phyloP scores from a whole-genome alignment of 306 rosid genomes.

The Pterocarpus macrocarpus region DNA sequence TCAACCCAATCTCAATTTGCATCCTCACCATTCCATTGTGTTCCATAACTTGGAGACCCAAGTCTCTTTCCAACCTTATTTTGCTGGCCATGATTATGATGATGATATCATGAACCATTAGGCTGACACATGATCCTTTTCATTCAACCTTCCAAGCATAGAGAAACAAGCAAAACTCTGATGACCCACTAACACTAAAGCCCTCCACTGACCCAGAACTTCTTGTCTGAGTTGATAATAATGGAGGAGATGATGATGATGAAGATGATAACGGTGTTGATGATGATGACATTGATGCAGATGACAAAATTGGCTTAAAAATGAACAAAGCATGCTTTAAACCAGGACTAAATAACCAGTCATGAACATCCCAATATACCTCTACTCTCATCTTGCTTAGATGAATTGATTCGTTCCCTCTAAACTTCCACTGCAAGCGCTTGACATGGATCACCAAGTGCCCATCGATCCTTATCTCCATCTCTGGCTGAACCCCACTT shows the following conservation, averaged over 20 bases:
- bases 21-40: slow-evolving; percentile 54
- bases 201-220: slow-evolving; percentile 70
- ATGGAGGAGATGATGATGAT: slow-evolving; percentile 58
- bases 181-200: slow-evolving; percentile 66
- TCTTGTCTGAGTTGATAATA: slow-evolving; percentile 55
- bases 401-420: slow-evolving; percentile 87
- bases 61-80: slow-evolving; percentile 56
- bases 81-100: slow-evolving; percentile 39
- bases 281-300: slow-evolving; percentile 51
- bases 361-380: slow-evolving; percentile 94
- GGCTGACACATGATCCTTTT: slow-evolving; percentile 19
- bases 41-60: slow-evolving; percentile 46
- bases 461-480: slow-evolving; percentile 91
- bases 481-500: slow-evolving; percentile 77
- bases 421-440: slow-evolving; percentile 89
- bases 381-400: slow-evolving; percentile 77
- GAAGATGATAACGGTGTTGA: slow-evolving; percentile 52
- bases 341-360: slow-evolving; percentile 91
- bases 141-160: slow-evolving; percentile 92
- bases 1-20: slow-evolving; percentile 48
- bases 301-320: slow-evolving; percentile 74
- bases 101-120: slow-evolving; percentile 13
- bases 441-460: slow-evolving; percentile 80
- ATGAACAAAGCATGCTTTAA: slow-evolving; percentile 85
- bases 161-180: slow-evolving; percentile 86